Percentiles rank a stretch among this genome's conserved stretches.
Evolutionary conservation across 768 basidiomycete species (phyloP).

Genomic region (Pilatotrama ljubarskyi): DNA sequence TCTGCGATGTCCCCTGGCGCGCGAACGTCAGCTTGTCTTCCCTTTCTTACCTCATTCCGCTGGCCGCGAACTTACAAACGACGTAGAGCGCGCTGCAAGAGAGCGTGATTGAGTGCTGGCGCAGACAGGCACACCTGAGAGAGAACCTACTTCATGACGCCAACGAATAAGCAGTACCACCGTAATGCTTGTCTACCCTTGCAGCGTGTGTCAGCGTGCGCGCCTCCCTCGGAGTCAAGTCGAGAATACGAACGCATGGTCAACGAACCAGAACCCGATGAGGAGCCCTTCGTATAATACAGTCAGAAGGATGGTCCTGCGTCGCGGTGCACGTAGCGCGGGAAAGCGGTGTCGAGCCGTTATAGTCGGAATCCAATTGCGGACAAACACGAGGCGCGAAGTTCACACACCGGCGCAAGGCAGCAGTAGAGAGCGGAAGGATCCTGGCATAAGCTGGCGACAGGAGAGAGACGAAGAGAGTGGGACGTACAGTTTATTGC

Average conservation of each 20-base stretch:
- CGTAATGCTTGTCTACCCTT: constrained; percentile 61
- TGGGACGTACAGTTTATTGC: constrained; percentile 82
- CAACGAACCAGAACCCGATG: constrained; percentile 94
- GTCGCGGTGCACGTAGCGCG: background rate
- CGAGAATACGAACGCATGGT: constrained; percentile 72
- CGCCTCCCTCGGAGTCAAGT: background rate
- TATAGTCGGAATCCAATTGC: background rate
- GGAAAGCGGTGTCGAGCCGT: background rate
- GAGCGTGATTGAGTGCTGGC: constrained; percentile 3
- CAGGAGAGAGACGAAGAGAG: background rate
- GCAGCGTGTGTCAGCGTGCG: constrained; percentile 29
- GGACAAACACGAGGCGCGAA: constrained; percentile 1
- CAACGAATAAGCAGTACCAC: constrained; percentile 82
- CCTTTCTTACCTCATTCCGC: background rate
- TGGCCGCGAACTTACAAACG: constrained; percentile 57
- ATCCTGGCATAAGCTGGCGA: background rate
- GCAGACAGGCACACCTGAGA: background rate
- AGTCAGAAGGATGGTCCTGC: constrained; percentile 84
- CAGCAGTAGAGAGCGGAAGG: background rate
- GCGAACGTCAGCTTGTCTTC: background rate
- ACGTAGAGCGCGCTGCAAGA: constrained; percentile 73
- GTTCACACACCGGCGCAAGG: constrained; percentile 12
- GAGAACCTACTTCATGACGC: constrained; percentile 74
- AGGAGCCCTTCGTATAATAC: constrained; percentile 81
- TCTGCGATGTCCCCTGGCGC: constrained; percentile 86